A percentile compares a stretch with the other conserved stretches of the same genome.
These are phyloP conservation scores for Aspergillus sp. DNA, from an alignment of 2,329 filamentous ascomycete species.

Conservation along the genomic window DNA sequence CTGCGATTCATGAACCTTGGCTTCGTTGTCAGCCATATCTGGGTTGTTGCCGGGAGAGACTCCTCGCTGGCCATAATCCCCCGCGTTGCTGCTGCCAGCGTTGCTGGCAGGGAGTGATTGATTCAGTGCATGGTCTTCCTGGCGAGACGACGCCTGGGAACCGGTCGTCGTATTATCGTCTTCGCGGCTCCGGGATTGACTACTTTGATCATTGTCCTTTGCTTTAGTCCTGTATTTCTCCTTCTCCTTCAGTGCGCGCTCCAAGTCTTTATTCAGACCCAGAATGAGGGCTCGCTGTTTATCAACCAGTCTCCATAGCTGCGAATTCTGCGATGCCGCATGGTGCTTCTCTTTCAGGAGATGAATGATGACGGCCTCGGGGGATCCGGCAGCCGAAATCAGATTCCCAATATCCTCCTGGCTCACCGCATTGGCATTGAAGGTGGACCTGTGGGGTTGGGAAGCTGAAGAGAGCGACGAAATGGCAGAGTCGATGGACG, in stretches of 20 bases:
- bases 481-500: conserved; percentile 89
- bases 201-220: conserved; percentile 47
- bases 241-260: conserved; percentile 85
- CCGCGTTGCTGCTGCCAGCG: background rate
- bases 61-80: background rate
- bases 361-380: conserved; percentile 81
- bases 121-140: conserved; percentile 1
- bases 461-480: conserved; percentile 61
- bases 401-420: conserved; percentile 69
- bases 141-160: background rate
- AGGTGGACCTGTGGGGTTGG: conserved; percentile 50
- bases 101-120: background rate
- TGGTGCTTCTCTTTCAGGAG: conserved; percentile 86
- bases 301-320: conserved; percentile 91
- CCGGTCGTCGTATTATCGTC: background rate
- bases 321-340: conserved; percentile 77
- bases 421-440: conserved; percentile 49
- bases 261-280: conserved; percentile 88
- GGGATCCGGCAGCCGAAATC: conserved; percentile 75
- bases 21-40: background rate
- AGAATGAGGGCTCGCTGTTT: conserved; percentile 93
- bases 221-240: conserved; percentile 86
- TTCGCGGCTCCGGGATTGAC: conserved; percentile 10
- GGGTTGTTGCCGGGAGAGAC: background rate
- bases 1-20: background rate